Conservation (phyloP, 2,329 filamentous ascomycete species). For the Thermoascus crustaceus region DNA sequence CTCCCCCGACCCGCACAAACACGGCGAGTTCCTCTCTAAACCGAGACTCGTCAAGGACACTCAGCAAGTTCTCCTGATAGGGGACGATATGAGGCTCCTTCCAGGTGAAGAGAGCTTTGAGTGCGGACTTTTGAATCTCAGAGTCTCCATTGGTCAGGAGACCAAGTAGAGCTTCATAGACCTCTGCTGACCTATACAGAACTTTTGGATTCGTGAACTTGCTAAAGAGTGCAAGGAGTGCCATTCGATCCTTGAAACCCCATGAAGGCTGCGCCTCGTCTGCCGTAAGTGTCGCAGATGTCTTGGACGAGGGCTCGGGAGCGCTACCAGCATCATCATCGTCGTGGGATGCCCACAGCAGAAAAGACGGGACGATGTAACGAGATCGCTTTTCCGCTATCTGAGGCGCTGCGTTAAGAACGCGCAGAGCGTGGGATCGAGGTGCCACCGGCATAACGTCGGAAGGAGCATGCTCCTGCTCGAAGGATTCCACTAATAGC, state of each 20-base stretch:
- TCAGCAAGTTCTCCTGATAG: constrained; percentile 79
- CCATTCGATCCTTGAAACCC: constrained; percentile 65
- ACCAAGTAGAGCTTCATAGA: constrained; percentile 64
- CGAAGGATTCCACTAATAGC: constrained; percentile 56
- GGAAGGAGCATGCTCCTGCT: constrained; percentile 47
- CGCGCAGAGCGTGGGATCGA: constrained; percentile 68
- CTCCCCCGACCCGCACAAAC: constrained; percentile 64
- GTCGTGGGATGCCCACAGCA: constrained; percentile 64
- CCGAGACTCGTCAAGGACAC: constrained; percentile 78
- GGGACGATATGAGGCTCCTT: constrained; percentile 66
- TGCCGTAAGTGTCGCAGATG: constrained; percentile 10
- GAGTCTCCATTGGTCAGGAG: constrained; percentile 81
- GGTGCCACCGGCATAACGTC: constrained; percentile 40
- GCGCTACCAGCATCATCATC: constrained; percentile 31
- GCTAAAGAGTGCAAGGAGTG: constrained; percentile 70
- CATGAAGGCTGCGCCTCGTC: constrained; percentile 23
- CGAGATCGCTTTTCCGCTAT: constrained; percentile 82
- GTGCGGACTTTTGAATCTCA: constrained; percentile 75
- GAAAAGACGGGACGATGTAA: constrained; percentile 72
- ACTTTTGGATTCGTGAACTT: constrained; percentile 82
- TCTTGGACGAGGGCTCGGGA: constrained; percentile 19
- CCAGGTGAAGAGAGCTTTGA: constrained; percentile 84
- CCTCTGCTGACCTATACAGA: constrained; percentile 67
- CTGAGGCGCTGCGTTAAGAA: constrained; percentile 63
- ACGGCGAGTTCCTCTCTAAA: constrained; percentile 93